These are phyloP conservation scores for Fistulina hepatica DNA, from an alignment of 1,284 basidiomycete genomes.

Conservation along the genomic window DNA sequence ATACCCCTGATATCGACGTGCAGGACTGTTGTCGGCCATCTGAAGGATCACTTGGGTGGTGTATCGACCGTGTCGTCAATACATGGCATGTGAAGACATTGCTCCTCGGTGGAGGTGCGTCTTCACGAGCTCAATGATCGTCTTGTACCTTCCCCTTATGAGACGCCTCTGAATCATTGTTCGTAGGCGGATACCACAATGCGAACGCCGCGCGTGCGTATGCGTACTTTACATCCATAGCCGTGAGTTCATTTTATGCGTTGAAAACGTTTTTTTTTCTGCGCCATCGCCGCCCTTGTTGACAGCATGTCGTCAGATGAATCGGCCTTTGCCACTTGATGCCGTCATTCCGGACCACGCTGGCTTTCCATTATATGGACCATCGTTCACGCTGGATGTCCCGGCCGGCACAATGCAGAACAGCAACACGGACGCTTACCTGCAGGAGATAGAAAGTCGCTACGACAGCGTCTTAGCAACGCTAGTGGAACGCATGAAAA, in stretches of 20 bases:
- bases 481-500: no score
- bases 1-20: slow-evolving; percentile 14
- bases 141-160: not conserved
- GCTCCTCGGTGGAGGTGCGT: slow-evolving; percentile 54
- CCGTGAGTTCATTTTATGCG: slow-evolving; percentile 33
- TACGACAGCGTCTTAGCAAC: no score
- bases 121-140: slow-evolving; percentile 2
- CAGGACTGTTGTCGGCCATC: no score
- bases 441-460: slow-evolving; percentile 31
- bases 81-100: slow-evolving; percentile 52
- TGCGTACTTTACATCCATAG: slow-evolving; percentile 69
- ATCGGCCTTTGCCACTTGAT: slow-evolving; percentile 41
- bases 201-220: slow-evolving; percentile 79
- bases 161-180: slow-evolving; percentile 6
- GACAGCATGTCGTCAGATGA: slow-evolving; percentile 34
- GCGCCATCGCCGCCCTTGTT: no score
- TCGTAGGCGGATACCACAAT: slow-evolving; percentile 67
- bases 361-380: slow-evolving; percentile 60
- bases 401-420: slow-evolving; percentile 62
- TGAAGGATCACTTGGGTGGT: slow-evolving; percentile 72
- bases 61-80: slow-evolving; percentile 41
- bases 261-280: slow-evolving; percentile 1
- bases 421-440: slow-evolving; percentile 50
- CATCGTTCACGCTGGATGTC: slow-evolving; percentile 73
- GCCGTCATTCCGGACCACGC: slow-evolving; percentile 62